Evolutionary conservation across 805 yeast species (phyloP), one percentile per base, ranked within the genome.

Genomic region (Yarrowia keelungensis): DNA sequence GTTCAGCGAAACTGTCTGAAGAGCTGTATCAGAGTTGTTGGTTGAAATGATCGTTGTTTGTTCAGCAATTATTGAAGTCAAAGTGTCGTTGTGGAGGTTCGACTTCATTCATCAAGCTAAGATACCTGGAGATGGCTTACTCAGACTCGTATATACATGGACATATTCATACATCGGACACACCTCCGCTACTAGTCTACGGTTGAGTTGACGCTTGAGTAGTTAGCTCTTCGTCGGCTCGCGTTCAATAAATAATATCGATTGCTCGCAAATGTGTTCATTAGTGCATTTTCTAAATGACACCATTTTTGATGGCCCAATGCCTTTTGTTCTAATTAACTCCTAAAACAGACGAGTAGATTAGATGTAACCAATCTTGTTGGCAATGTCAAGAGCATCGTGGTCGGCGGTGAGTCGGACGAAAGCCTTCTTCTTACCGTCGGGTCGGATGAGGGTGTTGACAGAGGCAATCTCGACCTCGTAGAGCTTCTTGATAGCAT

Each of bases 351-450:
- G 36, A 26, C 32, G 65, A 47, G 41, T 67, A 49, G 64, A 65
- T 90, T 87, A 94, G 84, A 94, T 89, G 96, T 92, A 93, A 86
- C 99, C 99, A 82, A 94, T 95, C 87, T 95, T 92, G 97, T 93
- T 93, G 83, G 99, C 99, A 84, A 95, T 92, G 84, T 95, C 99
- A 82, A 95, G 90, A 84, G 98, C 98, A 86, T 95, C 99, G 88
- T 89, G 90, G 85, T 95, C 99, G 82, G 97, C 94, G 81, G 98
- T 92, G 83, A 95, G 90, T 87, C 97, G 92, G 82, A 95, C 94
- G 89, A 90, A 95, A 82, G 99, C 99, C 89, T 95, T 95, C 92
- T 95, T 95, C 87, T 98, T 90, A 84, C 99, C 99, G 85, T 95
- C 93, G 83, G 99, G 98, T 87, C 97, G 92, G 81, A 95, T 85